Evolutionary conservation across 768 basidiomycete species (phyloP).

Genomic region (Boletus huronensis): DNA sequence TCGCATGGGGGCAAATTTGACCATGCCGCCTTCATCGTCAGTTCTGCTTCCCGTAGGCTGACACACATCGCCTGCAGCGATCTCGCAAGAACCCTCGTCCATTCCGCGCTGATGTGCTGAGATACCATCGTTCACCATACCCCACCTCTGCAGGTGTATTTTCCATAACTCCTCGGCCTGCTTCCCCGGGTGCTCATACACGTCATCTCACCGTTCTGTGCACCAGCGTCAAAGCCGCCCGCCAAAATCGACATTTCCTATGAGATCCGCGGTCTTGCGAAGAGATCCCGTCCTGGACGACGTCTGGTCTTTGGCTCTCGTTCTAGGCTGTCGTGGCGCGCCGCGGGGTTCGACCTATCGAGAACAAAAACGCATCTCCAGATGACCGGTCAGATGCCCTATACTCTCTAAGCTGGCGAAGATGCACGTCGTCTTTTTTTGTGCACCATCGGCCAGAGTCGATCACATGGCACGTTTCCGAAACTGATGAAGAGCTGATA

Average conservation of each 20-base stretch:
- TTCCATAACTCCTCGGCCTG: constrained; percentile 75
- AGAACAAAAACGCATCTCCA: neutral
- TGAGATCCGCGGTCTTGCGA: constrained; percentile 65
- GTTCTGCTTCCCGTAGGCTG: constrained; percentile 23
- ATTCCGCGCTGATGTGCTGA: neutral
- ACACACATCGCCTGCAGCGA: constrained; percentile 83
- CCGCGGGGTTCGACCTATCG: neutral
- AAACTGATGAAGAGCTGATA: constrained; percentile 51
- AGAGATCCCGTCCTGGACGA: constrained; percentile 69
- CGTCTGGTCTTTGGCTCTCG: constrained; percentile 72
- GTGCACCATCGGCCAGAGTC: constrained; percentile 56
- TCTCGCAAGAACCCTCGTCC: constrained; percentile 44
- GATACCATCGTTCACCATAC: neutral
- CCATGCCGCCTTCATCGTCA: constrained; percentile 41
- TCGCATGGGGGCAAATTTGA: constrained; percentile 65
- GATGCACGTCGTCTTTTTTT: constrained; percentile 47
- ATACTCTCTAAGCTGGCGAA: constrained; percentile 25
- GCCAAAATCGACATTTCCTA: constrained; percentile 62
- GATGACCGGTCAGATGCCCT: neutral
- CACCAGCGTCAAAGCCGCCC: constrained; percentile 2
- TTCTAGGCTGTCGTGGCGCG: constrained; percentile 51
- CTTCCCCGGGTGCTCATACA: constrained; percentile 74
- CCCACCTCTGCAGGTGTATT: constrained; percentile 61
- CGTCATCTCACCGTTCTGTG: constrained; percentile 57
- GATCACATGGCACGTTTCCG: constrained; percentile 50